phyloP scores from a whole-genome alignment of 768 basidiomycete genomes.

The Boletellus emodensis region DNA sequence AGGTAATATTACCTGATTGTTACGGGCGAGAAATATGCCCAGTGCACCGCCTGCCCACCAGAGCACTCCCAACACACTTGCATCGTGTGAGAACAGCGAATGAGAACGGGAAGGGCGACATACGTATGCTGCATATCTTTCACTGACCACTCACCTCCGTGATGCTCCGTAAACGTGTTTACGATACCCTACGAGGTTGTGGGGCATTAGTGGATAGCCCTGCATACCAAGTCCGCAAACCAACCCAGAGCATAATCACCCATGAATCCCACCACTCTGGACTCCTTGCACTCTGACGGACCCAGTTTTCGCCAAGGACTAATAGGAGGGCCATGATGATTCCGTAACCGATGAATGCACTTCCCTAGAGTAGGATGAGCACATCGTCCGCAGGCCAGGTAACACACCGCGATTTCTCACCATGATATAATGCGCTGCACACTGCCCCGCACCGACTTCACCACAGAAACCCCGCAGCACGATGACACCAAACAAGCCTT shows the following conservation, averaged over 20 bases:
- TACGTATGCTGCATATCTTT: slow-evolving; percentile 96
- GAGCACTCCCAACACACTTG: slow-evolving; percentile 50
- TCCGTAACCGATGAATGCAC: slow-evolving; percentile 86
- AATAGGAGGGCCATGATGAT: slow-evolving; percentile 76
- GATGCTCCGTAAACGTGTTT: slow-evolving; percentile 93
- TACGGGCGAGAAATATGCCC: slow-evolving; percentile 77
- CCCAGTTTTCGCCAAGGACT: slow-evolving; percentile 74
- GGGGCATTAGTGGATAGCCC: background rate
- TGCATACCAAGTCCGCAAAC: slow-evolving; percentile 19
- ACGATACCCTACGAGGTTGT: slow-evolving; percentile 39
- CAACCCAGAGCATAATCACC: slow-evolving; percentile 52
- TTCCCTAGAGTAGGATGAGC: slow-evolving; percentile 43
- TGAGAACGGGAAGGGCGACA: slow-evolving; percentile 25
- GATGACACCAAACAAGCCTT: slow-evolving; percentile 83
- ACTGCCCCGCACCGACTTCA: slow-evolving; percentile 69
- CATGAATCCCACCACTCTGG: slow-evolving; percentile 88
- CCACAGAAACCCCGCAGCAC: slow-evolving; percentile 77
- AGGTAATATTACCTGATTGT: slow-evolving; percentile 55
- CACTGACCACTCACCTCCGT: slow-evolving; percentile 73
- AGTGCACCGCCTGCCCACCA: slow-evolving; percentile 92
- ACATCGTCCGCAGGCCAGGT: slow-evolving; percentile 3
- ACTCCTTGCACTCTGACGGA: slow-evolving; percentile 62
- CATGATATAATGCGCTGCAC: slow-evolving; percentile 86
- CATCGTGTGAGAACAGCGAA: slow-evolving; percentile 1
- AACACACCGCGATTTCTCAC: slow-evolving; percentile 22